phyloP scores from a whole-genome alignment of 179 eudicot genomes.

The Nepenthes alata region DNA sequence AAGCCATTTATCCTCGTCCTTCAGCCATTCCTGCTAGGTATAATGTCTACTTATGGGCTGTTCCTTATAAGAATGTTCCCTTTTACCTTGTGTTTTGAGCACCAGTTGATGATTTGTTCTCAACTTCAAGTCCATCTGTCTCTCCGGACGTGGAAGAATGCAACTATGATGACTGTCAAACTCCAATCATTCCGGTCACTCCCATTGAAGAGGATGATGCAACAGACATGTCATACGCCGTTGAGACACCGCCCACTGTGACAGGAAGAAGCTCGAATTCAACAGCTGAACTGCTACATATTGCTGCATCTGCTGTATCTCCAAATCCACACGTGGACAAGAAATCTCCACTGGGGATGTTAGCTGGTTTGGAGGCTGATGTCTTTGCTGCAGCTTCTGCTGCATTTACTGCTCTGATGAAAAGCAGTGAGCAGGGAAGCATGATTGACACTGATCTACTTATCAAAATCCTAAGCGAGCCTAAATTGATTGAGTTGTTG shows the following conservation, averaged over 20 bases:
- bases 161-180: conserved; percentile 21
- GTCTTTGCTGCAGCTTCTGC: conserved; percentile 36
- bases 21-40: conserved; percentile 44
- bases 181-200: conserved; percentile 36
- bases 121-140: conserved; percentile 22
- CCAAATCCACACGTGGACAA: conserved; percentile 9
- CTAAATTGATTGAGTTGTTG: conserved; percentile 27
- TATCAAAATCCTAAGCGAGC: conserved; percentile 35
- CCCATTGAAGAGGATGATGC: conserved; percentile 39
- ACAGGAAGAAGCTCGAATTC: not conserved
- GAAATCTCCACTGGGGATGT: conserved; percentile 12
- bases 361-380: conserved; percentile 27
- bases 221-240: conserved; percentile 2
- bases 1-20: conserved; percentile 27
- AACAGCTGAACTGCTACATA: too few species aligned
- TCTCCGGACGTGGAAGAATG: conserved; percentile 17
- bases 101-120: not conserved
- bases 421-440: conserved; percentile 31
- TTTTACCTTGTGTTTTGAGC: not conserved
- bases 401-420: conserved; percentile 30
- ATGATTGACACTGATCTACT: conserved; percentile 41
- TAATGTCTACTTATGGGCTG: not conserved
- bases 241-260: conserved; percentile 9
- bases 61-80: conserved; percentile 1
- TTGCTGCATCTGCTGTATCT: conserved; percentile 1